Percentiles rank a stretch among this genome's conserved stretches.
Conservation (phyloP, 2,329 filamentous ascomycete species). For the Neophaeococcomyces mojaviensis region DNA sequence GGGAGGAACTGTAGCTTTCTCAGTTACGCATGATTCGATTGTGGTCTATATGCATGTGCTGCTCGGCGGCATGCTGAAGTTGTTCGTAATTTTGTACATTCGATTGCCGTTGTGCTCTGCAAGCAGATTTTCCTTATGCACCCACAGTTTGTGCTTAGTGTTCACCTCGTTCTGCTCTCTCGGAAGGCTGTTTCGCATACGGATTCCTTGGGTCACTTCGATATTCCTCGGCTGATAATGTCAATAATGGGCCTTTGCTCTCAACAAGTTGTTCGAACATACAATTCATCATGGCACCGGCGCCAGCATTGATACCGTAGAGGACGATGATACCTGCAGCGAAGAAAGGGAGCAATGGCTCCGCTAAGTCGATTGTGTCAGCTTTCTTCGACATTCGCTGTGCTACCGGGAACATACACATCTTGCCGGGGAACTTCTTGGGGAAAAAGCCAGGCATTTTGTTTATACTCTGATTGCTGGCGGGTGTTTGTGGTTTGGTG, state of each 20-base stretch:
- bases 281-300: conserved; percentile 72
- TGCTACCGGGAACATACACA: conserved; percentile 53
- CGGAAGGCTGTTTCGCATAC: conserved; percentile 28
- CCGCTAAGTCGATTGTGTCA: conserved; percentile 49
- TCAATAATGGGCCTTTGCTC: conserved; percentile 18
- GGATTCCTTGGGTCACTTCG: conserved; percentile 92
- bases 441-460: conserved; percentile 67
- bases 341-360: conserved; percentile 90
- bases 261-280: conserved; percentile 36
- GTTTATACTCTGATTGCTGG: conserved; percentile 8
- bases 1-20: too few relatives aligned
- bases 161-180: conserved; percentile 4
- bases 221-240: conserved; percentile 70
- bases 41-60: too few relatives aligned
- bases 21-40: too few relatives aligned
- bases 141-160: background rate
- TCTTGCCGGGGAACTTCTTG: conserved; percentile 74
- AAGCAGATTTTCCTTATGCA: background rate
- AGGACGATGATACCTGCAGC: conserved; percentile 82
- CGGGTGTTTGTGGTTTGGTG: background rate
- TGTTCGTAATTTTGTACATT: too few relatives aligned
- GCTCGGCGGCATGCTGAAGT: too few relatives aligned
- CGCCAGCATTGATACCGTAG: conserved; percentile 83
- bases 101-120: background rate
- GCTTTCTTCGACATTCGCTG: conserved; percentile 8